These are phyloP conservation scores for Urochloa ruziziensis DNA, from an alignment of 176 grass and related monocot genomes.

Conservation along the genomic window DNA sequence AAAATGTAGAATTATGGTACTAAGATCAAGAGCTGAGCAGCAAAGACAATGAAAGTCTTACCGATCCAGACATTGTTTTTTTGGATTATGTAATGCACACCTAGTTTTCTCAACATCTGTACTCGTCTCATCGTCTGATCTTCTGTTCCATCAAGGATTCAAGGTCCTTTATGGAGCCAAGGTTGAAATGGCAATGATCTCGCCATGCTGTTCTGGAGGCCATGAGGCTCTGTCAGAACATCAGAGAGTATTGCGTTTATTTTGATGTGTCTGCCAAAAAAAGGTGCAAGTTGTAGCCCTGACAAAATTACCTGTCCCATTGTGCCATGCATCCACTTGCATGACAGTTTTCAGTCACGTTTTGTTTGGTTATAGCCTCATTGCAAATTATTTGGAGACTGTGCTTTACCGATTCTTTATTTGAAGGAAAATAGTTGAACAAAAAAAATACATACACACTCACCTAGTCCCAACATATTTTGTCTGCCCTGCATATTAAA, in stretches of 20 bases:
- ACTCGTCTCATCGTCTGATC: neutral
- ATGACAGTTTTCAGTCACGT: conserved; percentile 35
- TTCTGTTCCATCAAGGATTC: neutral
- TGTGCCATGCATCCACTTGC: conserved; percentile 39
- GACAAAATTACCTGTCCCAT: conserved; percentile 27
- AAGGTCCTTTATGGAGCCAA: conserved; percentile 20
- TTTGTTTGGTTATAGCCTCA: conserved; percentile 22
- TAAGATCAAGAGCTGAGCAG: neutral
- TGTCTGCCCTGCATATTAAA: neutral
- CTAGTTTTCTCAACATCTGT: neutral
- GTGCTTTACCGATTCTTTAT: conserved; percentile 1
- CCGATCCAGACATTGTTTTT: neutral
- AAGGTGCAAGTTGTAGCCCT: conserved; percentile 1
- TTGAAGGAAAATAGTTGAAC: neutral
- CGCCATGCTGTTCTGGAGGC: conserved; percentile 6
- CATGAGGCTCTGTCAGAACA: conserved; percentile 3
- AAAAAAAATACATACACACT: neutral
- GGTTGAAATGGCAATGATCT: neutral
- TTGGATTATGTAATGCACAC: neutral
- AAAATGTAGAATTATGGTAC: neutral
- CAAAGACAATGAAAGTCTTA: neutral
- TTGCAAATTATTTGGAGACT: conserved; percentile 28
- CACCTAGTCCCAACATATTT: neutral
- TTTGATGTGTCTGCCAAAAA: conserved; percentile 1
- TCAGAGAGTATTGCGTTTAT: conserved; percentile 3